Base-by-base conservation (phyloP, 2,329 filamentous ascomycete genomes). In the Hirsutella thompsonii region DNA sequence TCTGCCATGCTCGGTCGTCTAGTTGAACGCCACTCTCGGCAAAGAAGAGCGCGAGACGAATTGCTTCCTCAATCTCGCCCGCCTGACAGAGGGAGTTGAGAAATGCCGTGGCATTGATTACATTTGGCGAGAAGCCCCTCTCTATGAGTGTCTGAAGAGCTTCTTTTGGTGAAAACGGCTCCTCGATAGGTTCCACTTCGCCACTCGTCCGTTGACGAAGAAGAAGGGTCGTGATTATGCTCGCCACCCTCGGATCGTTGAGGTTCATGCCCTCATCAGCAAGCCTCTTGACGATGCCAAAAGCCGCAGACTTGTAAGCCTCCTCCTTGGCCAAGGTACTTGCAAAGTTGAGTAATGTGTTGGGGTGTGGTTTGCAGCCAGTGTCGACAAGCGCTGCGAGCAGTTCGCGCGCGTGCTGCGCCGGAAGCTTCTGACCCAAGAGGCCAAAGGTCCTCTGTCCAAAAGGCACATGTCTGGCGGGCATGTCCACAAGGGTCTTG, bases 51-150 rank as follows among this genome's bases (percentile, higher is more conserved):
- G 57, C 55, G 1, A 63, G 49, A 11, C 57, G 47, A 26, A 61
- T 54, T 21, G 59, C 60, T 41, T 62, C 60, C 29, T 57, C 53
- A 14, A 55, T 53, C 29, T 62, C 53, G 8, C 55, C 57, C 8
- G 53, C 73, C 43, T 77, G 66, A 50, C 83, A 75, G 14, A 88
- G 76, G 43, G 86, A 84, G 32, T 77, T 70, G 41, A 95, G 73
- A 44, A 87, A 63, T 36, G 82, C 69, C 14, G 81, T 83, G 52
- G 82, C 76, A 10, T 70, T 69, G 42, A 77, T 62, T 13, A 74
- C 60, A 47, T 84, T 82, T 20, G 83, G 76, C 18, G 65, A 63
- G 37, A 83, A 62, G 2, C 81, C 82, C n/a, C 70, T 59, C 18
- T 71, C 62, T 10, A 82, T 57, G 39, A 88, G 66, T 36, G 47